These are phyloP conservation scores for Leucogyrophana mollusca DNA, from an alignment of 768 basidiomycete genomes.

Conservation along the genomic window DNA sequence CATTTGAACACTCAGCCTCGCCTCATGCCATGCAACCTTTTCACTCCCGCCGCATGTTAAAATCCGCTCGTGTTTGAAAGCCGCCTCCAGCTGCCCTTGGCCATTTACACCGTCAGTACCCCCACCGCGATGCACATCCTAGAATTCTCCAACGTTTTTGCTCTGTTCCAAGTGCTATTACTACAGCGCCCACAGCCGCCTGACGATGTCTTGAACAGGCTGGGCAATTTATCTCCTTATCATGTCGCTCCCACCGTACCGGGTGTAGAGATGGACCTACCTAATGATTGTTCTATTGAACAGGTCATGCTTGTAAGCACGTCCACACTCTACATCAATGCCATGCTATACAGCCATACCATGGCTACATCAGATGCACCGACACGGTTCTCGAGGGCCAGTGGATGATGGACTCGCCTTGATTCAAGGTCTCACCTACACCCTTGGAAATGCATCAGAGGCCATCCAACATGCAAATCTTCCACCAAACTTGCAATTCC, in stretches of 20 bases:
- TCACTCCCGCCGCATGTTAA: too few species aligned
- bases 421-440: constrained; percentile 31
- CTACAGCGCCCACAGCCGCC: neutral
- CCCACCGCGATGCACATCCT: constrained; percentile 22
- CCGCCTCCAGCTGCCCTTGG: too few species aligned
- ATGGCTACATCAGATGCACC: constrained; percentile 30
- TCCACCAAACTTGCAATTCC: constrained; percentile 32
- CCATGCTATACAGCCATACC: constrained; percentile 1
- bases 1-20: too few species aligned
- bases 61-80: too few species aligned
- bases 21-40: too few species aligned
- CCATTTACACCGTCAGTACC: too few species aligned
- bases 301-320: constrained; percentile 36
- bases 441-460: constrained; percentile 25
- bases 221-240: constrained; percentile 39
- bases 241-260: constrained; percentile 25
- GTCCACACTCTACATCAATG: neutral
- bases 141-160: constrained; percentile 1
- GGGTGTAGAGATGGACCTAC: constrained; percentile 28
- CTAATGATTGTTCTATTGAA: constrained; percentile 36
- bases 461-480: constrained; percentile 27
- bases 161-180: too few species aligned
- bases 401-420: constrained; percentile 24
- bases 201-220: constrained; percentile 8
- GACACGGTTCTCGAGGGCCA: constrained; percentile 42